These are phyloP conservation scores for Pseudocercospora cruenta DNA, from an alignment of 2,329 filamentous ascomycete genomes.

Conservation along the genomic window DNA sequence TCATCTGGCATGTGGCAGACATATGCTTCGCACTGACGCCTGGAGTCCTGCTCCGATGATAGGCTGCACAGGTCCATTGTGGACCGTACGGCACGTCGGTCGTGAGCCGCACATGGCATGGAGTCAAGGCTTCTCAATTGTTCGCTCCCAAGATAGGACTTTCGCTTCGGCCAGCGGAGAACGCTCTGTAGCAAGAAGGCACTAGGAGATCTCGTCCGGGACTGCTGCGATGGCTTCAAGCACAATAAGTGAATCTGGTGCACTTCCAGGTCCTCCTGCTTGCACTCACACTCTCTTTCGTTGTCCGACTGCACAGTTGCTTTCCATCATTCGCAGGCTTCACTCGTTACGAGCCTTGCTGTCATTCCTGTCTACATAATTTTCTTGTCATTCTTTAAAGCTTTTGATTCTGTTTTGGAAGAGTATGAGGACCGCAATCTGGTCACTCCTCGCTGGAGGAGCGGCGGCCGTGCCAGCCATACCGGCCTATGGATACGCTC, in stretches of 20 bases:
- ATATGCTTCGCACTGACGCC: background rate
- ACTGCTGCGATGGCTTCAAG: background rate
- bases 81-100: background rate
- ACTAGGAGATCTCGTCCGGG: too few species aligned
- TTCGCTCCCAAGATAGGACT: background rate
- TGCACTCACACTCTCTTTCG: constrained; percentile 1
- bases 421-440: constrained; percentile 13
- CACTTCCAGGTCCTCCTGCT: background rate
- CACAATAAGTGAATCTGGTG: background rate
- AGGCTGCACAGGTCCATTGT: background rate
- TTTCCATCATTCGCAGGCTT: constrained; percentile 11
- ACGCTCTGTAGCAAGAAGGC: too few species aligned
- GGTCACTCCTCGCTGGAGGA: constrained; percentile 9
- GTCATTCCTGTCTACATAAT: background rate
- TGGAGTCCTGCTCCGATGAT: background rate
- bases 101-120: background rate
- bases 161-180: background rate
- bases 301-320: background rate
- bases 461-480: constrained; percentile 12
- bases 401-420: background rate
- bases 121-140: background rate
- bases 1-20: constrained; percentile 3
- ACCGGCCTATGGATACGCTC: constrained; percentile 4
- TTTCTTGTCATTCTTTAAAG: background rate
- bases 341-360: constrained; percentile 16